Evolutionary conservation across 768 basidiomycete genomes (phyloP), one percentile per base, ranked within the genome.

Genomic region (Amanita jacksonii): DNA sequence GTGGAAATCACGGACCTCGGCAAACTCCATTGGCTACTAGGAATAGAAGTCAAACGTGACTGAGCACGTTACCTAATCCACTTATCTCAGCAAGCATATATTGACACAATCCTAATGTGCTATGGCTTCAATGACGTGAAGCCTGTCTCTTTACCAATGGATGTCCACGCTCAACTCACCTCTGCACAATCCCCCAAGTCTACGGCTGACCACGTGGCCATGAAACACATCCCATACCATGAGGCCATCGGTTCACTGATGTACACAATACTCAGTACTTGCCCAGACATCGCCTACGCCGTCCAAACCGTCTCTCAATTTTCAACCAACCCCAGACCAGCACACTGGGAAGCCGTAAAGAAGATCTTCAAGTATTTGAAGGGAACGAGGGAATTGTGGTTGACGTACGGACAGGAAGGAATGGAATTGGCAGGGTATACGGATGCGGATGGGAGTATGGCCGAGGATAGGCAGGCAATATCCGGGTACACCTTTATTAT

Each of bases 401-500:
- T 57, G 6, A 42, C 15, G 8, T 45, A 52, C 13, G 57, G 51
- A 22, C 52, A 51, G 3, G 28, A 42, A 6, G 33, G 45, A 13
- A 23, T 28, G 3, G 25, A 59, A 38, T 30, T 47, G n/a, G n/a
- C n/a, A n/a, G n/a, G n/a, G n/a, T n/a, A n/a, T n/a, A 16, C 18
- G 35, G 18, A 8, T 2, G 16, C 49, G 2, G 22, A 27, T 6
- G 52, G 52, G 0, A 50, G 37, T 32, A 24, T 24, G 18, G 53
- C 54, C 45, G 55, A 51, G 0, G 52, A 55, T 48, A 47, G 55
- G 12, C n/a, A 55, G 19, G 60, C 64, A 5, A 63, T 65, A 7
- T 59, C 58, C 1, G 63, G 64, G 19, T 65, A 60, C 41, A 53
- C n/a, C 57, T 61, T 59, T 43, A 44, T 60, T 16, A 25, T 64